Evolutionary conservation across 2,329 filamentous ascomycete species (phyloP), one percentile per base, ranked within the genome.

Genomic region (Beauveria medogensis): DNA sequence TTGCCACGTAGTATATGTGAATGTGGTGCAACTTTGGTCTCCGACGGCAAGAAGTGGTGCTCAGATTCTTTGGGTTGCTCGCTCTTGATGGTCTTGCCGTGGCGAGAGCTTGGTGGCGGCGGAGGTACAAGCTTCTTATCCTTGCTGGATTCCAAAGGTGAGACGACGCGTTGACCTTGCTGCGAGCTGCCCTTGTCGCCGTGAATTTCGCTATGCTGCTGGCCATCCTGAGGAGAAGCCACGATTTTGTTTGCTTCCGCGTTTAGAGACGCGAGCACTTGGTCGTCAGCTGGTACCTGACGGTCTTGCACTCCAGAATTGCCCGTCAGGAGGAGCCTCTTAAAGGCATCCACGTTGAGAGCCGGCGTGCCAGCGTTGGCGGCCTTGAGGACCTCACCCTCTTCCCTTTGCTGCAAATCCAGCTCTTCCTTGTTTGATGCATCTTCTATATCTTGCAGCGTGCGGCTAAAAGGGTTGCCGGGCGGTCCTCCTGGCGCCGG

Each of bases 271-370:
- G 59, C 59, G n/a, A 55, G 44, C 24, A 7, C 28, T 37, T 50
- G 52, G 9, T 44, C 22, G 20, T 43, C 60, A 18, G 30, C 34
- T 22, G 48, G 18, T 26, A 43, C 3, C 16, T n/a, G n/a, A 12
- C 46, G 37, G 30, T 62, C 64, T 46, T 64, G 63, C 9, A 51
- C 16, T 47, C 74, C 80, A 41, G 82, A 70, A 67, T 85, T 83
- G 22, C 90, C 90, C 0, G 89, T 94, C 75, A 94, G 78, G 53
- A 94, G 79, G 63, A 94, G 74, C 62, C 87, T 82, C 69, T 86
- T 87, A 74, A 94, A 94, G 8, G 89, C 86, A 69, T 91, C 85
- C 1, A 93, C 90, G 69, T 94, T 89, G 64, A 93, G 73, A 0
- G 84, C 80, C 20, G 71, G 75, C 65, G 75, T 79, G 20, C 65